A percentile compares a stretch with the other conserved stretches of the same genome.
Evolutionary conservation across 169 alveolate genomes (phyloP).

Genomic region (Plasmodium gaboni): DNA sequence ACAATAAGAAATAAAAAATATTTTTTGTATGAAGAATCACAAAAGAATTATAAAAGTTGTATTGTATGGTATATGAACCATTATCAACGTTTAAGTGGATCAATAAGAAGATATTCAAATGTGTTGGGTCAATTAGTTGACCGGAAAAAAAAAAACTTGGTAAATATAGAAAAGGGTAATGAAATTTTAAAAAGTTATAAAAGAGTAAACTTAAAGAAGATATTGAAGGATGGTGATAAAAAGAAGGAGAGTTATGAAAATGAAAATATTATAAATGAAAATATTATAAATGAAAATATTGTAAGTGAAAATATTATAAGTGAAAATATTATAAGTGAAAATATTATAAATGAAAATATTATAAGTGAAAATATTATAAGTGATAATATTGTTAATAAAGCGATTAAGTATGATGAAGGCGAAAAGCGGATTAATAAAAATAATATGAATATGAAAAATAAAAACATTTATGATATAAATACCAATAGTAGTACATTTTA

Average conservation of each 20-base stretch:
- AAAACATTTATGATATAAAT: too few species aligned
- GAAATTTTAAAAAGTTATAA: slow-evolving; percentile 46
- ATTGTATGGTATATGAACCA: too few species aligned
- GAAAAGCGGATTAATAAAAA: neutral
- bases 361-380: neutral
- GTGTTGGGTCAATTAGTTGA: slow-evolving; percentile 29
- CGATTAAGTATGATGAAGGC: neutral
- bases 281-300: neutral
- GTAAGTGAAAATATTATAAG: neutral
- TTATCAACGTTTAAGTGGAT: too few species aligned
- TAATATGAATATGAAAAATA: too few species aligned
- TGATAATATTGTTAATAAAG: too few species aligned
- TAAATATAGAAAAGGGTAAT: slow-evolving; percentile 5
- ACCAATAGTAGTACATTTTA: too few species aligned
- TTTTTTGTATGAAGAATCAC: neutral
- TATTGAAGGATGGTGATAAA: slow-evolving; percentile 20
- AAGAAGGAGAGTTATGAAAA: neutral
- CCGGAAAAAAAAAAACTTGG: slow-evolving; percentile 20
- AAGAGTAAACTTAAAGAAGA: slow-evolving; percentile 60
- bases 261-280: neutral
- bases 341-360: neutral
- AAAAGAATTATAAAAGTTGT: too few species aligned
- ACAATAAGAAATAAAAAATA: neutral
- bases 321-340: neutral
- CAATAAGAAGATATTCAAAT: neutral